Evolutionary conservation across 1,284 basidiomycete genomes (phyloP), one percentile per base, ranked within the genome.

Genomic region (Rhizoctonia solani): DNA sequence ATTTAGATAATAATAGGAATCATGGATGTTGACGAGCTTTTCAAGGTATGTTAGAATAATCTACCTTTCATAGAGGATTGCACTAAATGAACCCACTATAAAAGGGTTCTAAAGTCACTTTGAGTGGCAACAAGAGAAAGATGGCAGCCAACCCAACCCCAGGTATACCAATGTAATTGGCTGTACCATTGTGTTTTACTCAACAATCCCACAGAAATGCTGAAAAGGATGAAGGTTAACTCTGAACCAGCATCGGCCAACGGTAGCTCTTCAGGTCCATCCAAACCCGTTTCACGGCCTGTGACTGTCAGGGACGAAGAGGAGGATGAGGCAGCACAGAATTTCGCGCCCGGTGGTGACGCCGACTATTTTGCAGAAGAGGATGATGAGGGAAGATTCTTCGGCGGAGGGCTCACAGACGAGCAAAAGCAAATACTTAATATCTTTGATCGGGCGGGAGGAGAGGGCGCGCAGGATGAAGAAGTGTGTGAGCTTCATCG

Each of bases 371-470:
- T 90, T 73, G 85, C 76, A 0, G 94, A 95, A 72, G 93, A 95
- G 75, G 94, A 96, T 73, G 91, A 89, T 27, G 93, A 95, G 72
- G 82, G 95, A 13, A 96, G 97, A 80, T 97, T 90, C 74, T 95
- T 95, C 30, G 93, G 94, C 1, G 59, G 59, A 13, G 95, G 95
- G 0, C 79, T 97, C 68, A 95, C 93, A 1, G 83, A 82, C 32
- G 89, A 94, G 75, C 95, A 98, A 79, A 94, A 95, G 75, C 88
- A 93, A 58, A 90, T 96, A 61, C 73, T 93, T 66, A 93, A 91
- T 71, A 94, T 97, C 69, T 95, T 98, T 75, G 94, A 93, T 71
- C 82, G 82, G 65, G 77, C 77, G 5, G 86, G 85, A 8, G 85
- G 81, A 29, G 82, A 80, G 25, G 83, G 87, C 55, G 87, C 84